Base-by-base conservation (phyloP, 1,284 basidiomycete genomes). In the Ustanciosporium gigantosporum region DNA sequence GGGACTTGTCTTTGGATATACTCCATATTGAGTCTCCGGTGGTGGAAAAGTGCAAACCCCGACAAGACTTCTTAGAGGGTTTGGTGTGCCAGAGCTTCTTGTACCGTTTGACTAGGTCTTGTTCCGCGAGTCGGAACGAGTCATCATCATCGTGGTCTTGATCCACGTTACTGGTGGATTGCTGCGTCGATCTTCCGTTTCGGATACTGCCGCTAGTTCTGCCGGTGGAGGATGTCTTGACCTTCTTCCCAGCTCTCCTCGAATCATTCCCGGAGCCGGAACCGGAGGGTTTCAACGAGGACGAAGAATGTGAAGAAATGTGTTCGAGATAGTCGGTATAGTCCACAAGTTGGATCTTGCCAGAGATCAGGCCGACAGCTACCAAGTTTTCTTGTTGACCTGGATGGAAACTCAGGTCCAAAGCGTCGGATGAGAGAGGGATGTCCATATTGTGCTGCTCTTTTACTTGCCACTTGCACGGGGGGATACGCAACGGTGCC, bases 371-470 rank as follows among this genome's bases (percentile, higher is more conserved):
- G 1, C 86, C 89, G 5, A 87, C 82, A 75, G 88, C 91, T 8
- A 93, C 84, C 16, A 86, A 34, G 35, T 66, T 57, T 7, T 39
- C 81, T 0, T 85, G 79, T 29, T 83, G 76, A 1, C 80, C 81
- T 0, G 92, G 91, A 70, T 93, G 90, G 74, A 95, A 95, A 1
- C 82, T 84, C 36, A 95, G 81, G 80, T 95, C 92, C 77, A 95
- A 93, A 27, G 91, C 86, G 78, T 95, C 88, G 19, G 85, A 84
- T 40, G 85, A 62, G 9, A 78, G 68, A 11, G 70, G 62, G 24
- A 78, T 73, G 55, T 77, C 68, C 73, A 77, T 76, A 25, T 19
- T 16, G 19, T n/a, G n/a, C n/a, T n/a, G n/a, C n/a, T n/a, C 27
- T 9, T 29, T 29, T 29, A n/a, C 11, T n/a, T 29, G 20, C 6